Evolutionary conservation across 176 grass and related monocot species (phyloP), one percentile per base, ranked within the genome.

Genomic region (Pharus latifolius): DNA sequence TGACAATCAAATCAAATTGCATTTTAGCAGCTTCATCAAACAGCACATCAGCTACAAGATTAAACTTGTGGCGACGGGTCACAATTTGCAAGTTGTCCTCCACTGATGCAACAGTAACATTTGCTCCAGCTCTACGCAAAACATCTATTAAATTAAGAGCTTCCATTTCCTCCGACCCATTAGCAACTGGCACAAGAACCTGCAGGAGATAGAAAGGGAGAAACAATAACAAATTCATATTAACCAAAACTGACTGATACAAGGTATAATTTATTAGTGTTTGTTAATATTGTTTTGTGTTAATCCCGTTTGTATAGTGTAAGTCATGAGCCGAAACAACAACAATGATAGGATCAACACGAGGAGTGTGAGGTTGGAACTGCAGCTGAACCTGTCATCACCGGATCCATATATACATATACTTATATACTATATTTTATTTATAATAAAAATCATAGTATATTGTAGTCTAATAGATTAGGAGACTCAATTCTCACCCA

Each of bases 91-190:
- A 78, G 24, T 83, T 85, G 32, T 87, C 87, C 78, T 93, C 94
- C 29, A 91, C 78, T 30, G 94, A 93, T 16, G 89, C 94, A 54
- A 91, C 87, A 15, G 56, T 70, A 28, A 98, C 87, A 72, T 93
- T 90, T 65, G 87, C 87, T 63, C 86, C 88, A 32, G 94, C 94
- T 82, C 89, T 85, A 20, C 81, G 83, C 54, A 98, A 55, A 72
- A 87, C 31, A 60, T 98, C 89, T 56, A 98, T 98, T 53, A 98
- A 85, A 75, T 83, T 83, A 28, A 87, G 9, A 60, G 94, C 78
- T 63, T 98, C 94, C 63, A 98, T 93, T 86, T 98, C 94, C 80
- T 98, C 95, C 1, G 89, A 85, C 25, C 90, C 94, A 90, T 98
- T 98, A 52, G 89, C 94, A 75, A 98, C 75, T 33, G 94, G 89